phyloP scores from a whole-genome alignment of 1,284 basidiomycete species.

The Leucoagaricus sp. region DNA sequence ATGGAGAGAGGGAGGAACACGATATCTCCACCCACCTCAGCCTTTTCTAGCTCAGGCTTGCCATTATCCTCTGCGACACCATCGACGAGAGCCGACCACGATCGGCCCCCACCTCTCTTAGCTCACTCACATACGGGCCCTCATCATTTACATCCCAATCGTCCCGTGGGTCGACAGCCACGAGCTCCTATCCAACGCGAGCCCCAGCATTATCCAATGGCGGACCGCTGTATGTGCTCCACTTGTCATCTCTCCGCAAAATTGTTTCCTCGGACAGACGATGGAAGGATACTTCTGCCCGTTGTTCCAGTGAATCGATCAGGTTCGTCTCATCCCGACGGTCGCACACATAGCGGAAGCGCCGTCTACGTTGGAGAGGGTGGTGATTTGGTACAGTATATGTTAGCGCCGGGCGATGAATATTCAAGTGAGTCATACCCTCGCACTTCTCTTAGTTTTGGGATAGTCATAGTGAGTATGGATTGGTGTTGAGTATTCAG shows the following conservation, averaged over 20 bases:
- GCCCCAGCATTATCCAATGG: conserved; percentile 1
- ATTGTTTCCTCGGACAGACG: conserved; percentile 10
- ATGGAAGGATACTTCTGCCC: conserved; percentile 12
- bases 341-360: neutral
- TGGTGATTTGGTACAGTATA: conserved; percentile 1
- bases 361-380: neutral
- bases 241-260: conserved; percentile 12
- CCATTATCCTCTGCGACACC: too few species aligned
- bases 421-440: conserved; percentile 2
- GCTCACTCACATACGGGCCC: neutral
- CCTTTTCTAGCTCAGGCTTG: neutral
- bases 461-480: neutral
- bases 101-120: neutral
- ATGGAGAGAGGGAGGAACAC: neutral
- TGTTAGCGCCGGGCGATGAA: neutral
- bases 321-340: neutral
- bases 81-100: neutral
- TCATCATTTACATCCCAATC: neutral
- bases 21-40: neutral
- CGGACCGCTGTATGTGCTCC: conserved; percentile 10
- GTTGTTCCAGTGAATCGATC: neutral
- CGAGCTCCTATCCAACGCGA: neutral
- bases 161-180: neutral
- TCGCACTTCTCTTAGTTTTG: neutral
- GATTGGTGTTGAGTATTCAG: conserved; percentile 5